phyloP scores from a whole-genome alignment of 1,284 basidiomycete species.

The Malassezia restricta region DNA sequence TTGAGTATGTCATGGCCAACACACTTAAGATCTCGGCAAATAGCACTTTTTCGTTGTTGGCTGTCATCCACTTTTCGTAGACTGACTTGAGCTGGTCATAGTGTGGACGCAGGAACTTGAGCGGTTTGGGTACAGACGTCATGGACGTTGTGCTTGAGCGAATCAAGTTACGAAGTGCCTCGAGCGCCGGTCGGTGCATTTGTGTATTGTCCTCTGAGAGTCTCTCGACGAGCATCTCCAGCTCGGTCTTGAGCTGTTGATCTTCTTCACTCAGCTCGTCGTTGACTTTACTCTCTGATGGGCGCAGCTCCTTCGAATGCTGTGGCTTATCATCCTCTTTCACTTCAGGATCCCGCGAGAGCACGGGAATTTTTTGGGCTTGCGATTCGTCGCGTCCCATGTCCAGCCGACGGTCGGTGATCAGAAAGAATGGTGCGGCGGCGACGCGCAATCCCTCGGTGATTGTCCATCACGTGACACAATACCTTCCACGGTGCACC shows the following conservation, averaged over 20 bases:
- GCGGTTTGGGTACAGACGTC: conserved; percentile 98
- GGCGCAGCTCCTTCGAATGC: conserved; percentile 26
- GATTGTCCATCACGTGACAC: conserved; percentile 10
- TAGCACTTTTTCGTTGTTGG: conserved; percentile 56
- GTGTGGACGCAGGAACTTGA: conserved; percentile 93
- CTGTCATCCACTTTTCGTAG: conserved; percentile 28
- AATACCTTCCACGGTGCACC: not conserved
- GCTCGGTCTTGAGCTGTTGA: conserved; percentile 78
- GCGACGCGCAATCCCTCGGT: conserved; percentile 10
- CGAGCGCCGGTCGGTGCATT: conserved; percentile 79
- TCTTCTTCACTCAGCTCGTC: conserved; percentile 84
- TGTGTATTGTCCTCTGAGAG: conserved; percentile 75
- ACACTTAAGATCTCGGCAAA: conserved; percentile 98
- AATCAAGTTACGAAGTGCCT: conserved; percentile 84
- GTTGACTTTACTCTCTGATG: conserved; percentile 23
- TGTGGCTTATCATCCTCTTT: conserved; percentile 29
- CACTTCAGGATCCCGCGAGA: conserved; percentile 47
- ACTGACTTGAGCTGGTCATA: conserved; percentile 63
- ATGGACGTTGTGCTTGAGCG: conserved; percentile 94
- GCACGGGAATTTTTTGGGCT: conserved; percentile 43
- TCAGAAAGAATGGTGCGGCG: not conserved
- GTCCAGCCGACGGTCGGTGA: not conserved
- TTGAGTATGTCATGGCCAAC: conserved; percentile 99
- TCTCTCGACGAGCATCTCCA: conserved; percentile 94
- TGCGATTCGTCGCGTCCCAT: conserved; percentile 17